Evolutionary conservation across 768 basidiomycete species (phyloP), one percentile per base, ranked within the genome.

Genomic region (Calocybe gangraenosa): DNA sequence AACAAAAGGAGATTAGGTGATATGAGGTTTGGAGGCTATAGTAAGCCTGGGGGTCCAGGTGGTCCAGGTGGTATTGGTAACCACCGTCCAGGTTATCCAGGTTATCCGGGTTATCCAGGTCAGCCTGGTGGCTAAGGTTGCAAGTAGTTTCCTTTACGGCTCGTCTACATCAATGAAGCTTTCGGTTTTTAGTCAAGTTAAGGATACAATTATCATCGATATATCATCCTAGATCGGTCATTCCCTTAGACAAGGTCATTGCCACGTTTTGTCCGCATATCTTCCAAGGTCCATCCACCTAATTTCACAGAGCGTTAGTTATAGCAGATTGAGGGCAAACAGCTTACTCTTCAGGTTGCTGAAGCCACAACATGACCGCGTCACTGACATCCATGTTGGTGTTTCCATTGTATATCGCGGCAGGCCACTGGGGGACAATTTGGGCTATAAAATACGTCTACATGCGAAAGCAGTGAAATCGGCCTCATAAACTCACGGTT

Each of bases 331-430:
- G 15, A 2, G 5, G 8, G 18, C 21, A 5, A 17, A 13, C n/a
- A 19, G 40, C 45, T 23, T 49, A 42, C 51, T 49, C 48, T n/a
- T 44, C 44, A 19, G 51, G 42, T 28, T 49, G 44, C 21, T 53
- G 48, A 33, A 53, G 34, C 45, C 44, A 49, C 15, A 52, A 9
- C 48, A 52, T 52, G 7, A 48, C 42, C 17, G 46, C 42, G 18
- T 53, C 51, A 17, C 47, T 22, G 32, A 46, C 43, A 30, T 47
- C 51, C 51, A 53, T 49, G 38, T 15, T 37, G 11, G 25, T 18
- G 19, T 49, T 48, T 17, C 45, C 43, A 39, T 37, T 11, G 15
- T 43, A 37, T 36, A 38, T 36, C 37, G 20, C 25, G 11, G 43
- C 21, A 20, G 44, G 42, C 48, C 48, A 52, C 21, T 52, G 51